phyloP scores from a whole-genome alignment of 805 yeast species.

The Saturnispora serradocipensis region DNA sequence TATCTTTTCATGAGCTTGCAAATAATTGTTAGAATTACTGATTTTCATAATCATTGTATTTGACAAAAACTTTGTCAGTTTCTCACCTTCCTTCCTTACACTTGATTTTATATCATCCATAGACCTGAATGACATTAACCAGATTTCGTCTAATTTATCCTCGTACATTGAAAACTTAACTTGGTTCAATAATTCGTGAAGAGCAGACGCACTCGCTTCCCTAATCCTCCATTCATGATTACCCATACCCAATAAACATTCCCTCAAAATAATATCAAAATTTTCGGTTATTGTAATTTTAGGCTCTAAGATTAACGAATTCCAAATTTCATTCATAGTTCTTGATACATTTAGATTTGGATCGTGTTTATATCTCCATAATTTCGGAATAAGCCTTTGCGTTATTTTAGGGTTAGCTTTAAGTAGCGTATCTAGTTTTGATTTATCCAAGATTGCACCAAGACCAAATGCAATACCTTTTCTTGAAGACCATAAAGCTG shows the following conservation, averaged over 20 bases:
- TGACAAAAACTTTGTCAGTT: conserved; percentile 58
- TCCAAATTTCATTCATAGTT: conserved; percentile 89
- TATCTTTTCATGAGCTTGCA: conserved; percentile 30
- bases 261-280: conserved; percentile 52
- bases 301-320: conserved; percentile 49
- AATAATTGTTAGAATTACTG: conserved; percentile 37
- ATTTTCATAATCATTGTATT: conserved; percentile 50
- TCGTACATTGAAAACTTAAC: conserved; percentile 46
- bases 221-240: conserved; percentile 88
- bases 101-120: conserved; percentile 94
- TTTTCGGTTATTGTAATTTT: conserved; percentile 43
- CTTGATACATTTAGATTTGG: conserved; percentile 66
- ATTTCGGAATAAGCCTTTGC: conserved; percentile 61
- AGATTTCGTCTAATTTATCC: conserved; percentile 50
- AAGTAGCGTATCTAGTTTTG: conserved; percentile 58
- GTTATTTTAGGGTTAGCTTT: conserved; percentile 46
- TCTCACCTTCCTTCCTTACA: conserved; percentile 73
- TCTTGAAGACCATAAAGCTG: conserved; percentile 85
- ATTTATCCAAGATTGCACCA: conserved; percentile 73
- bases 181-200: conserved; percentile 61
- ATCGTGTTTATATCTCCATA: conserved; percentile 78
- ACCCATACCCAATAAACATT: conserved; percentile 60
- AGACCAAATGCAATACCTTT: conserved; percentile 93
- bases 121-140: conserved; percentile 81
- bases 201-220: conserved; percentile 73